Percentiles rank a stretch among this genome's conserved stretches.
Evolutionary conservation across 2,329 filamentous ascomycete genomes (phyloP).

Genomic region (Fragosphaeria purpurea): DNA sequence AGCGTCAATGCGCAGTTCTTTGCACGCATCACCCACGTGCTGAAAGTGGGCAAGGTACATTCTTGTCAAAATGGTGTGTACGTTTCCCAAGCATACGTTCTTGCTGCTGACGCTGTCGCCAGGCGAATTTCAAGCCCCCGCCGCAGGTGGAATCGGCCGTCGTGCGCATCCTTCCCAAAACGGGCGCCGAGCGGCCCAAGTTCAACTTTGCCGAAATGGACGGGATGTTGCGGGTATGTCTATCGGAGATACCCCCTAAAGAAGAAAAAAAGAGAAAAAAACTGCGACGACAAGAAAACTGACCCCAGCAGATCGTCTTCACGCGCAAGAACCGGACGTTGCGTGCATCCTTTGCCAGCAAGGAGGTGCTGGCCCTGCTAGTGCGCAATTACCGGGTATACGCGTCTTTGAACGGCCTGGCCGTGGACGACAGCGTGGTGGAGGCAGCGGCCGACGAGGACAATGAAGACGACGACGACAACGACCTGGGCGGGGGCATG

Average conservation of each 20-base stretch:
- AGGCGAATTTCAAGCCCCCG: slow-evolving; percentile 90
- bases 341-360: slow-evolving; percentile 65
- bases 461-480: slow-evolving; percentile 31
- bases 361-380: slow-evolving; percentile 70
- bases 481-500: slow-evolving; percentile 38
- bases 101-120: too few species aligned
- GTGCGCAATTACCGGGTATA: slow-evolving; percentile 84
- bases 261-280: too few species aligned
- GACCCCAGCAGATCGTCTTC: slow-evolving; percentile 54
- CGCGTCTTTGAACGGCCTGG: slow-evolving; percentile 77
- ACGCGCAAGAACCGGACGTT: slow-evolving; percentile 84
- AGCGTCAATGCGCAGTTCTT: slow-evolving; percentile 91
- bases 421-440: slow-evolving; percentile 57
- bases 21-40: slow-evolving; percentile 56
- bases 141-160: slow-evolving; percentile 88
- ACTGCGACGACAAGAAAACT: too few species aligned
- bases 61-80: too few species aligned
- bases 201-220: slow-evolving; percentile 96
- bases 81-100: too few species aligned
- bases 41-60: slow-evolving; percentile 67
- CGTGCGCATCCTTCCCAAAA: slow-evolving; percentile 80
- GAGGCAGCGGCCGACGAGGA: slow-evolving; percentile 35
- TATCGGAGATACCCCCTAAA: too few species aligned
- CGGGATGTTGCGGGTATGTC: slow-evolving; percentile 54
- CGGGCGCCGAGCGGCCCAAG: slow-evolving; percentile 63